Percentiles rank a stretch among this genome's conserved stretches.
Evolutionary conservation across 176 grass and related monocot genomes (phyloP).

Genomic region (Alopecurus myosuroides): DNA sequence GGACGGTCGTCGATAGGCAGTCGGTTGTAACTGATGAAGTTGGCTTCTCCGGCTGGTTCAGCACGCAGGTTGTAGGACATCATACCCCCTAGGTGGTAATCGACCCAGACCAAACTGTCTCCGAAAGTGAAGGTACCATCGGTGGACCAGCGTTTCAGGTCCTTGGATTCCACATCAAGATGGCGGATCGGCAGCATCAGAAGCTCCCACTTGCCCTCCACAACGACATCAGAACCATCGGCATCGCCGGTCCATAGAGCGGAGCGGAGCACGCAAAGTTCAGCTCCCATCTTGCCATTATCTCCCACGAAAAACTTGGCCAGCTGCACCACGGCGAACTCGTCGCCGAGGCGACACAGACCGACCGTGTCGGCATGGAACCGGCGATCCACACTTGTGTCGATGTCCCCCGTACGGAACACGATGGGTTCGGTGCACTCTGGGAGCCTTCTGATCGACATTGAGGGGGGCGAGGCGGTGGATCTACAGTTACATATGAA

Average conservation of each 20-base stretch:
- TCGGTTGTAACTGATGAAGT: neutral
- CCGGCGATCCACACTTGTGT: neutral
- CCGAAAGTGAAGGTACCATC: neutral
- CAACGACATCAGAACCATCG: neutral
- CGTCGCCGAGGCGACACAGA: neutral
- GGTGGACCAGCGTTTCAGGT: neutral
- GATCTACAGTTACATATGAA: neutral
- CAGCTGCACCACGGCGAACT: neutral
- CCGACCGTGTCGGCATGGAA: neutral
- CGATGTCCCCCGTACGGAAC: neutral
- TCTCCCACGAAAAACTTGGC: neutral
- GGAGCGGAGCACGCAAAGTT: neutral
- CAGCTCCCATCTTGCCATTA: neutral
- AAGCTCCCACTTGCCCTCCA: neutral
- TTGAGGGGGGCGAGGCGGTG: neutral
- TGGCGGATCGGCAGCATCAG: neutral
- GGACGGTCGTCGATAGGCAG: neutral
- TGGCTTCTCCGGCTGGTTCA: neutral
- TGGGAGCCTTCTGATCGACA: neutral
- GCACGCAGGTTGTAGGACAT: neutral
- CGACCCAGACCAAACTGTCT: neutral
- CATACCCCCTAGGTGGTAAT: neutral
- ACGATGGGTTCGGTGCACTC: neutral
- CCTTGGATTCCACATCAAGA: neutral
- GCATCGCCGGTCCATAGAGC: neutral